Percentiles rank a stretch among this genome's conserved stretches.
These are phyloP conservation scores for Pyrenula massariospora DNA, from an alignment of 495 filamentous ascomycete genomes.

Conservation along the genomic window DNA sequence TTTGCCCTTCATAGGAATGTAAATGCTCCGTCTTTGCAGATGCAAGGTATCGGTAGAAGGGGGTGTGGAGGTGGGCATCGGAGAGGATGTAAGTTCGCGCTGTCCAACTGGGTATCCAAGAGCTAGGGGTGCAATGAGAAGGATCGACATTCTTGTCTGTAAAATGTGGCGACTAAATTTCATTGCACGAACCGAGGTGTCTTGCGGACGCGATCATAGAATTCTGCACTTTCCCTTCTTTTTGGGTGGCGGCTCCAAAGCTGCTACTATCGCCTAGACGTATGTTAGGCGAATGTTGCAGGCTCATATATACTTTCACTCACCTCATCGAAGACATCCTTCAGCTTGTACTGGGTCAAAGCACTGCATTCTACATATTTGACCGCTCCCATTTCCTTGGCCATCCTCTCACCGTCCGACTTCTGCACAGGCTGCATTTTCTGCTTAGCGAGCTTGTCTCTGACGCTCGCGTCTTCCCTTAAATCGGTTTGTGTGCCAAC, in stretches of 20 bases:
- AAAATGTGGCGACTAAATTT: neutral
- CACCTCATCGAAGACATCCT: constrained; percentile 99
- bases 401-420: constrained; percentile 92
- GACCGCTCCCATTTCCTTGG: constrained; percentile 87
- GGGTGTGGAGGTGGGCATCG: neutral
- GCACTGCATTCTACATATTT: constrained; percentile 99
- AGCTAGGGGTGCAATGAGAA: neutral
- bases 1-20: neutral
- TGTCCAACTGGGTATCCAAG: neutral
- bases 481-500: constrained; percentile 97
- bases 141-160: neutral
- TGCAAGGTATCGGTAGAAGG: neutral
- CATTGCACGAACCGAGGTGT: neutral
- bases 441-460: constrained; percentile 87
- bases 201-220: constrained; percentile 7
- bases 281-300: constrained; percentile 6
- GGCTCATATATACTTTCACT: neutral
- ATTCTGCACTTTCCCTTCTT: constrained; percentile 47
- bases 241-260: constrained; percentile 68
- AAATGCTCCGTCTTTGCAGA: neutral
- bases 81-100: neutral
- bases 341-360: constrained; percentile 93
- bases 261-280: constrained; percentile 73
- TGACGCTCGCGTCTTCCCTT: constrained; percentile 75
- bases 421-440: constrained; percentile 86